Evolutionary conservation across 1,139 yeast species (phyloP), one percentile per base, ranked within the genome.

Genomic region (Scheffersomyces titani): DNA sequence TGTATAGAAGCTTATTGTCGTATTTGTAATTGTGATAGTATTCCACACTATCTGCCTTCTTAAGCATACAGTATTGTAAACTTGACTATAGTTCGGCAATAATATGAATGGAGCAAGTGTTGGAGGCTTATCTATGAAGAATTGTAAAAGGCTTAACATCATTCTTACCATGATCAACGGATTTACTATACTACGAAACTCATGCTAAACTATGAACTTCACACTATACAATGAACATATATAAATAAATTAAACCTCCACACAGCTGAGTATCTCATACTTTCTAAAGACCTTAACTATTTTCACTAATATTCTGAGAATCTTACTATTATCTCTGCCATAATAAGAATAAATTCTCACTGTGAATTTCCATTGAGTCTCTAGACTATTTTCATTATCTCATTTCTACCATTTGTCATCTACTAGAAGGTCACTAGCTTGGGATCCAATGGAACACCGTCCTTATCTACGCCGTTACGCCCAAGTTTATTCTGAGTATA

Each of bases 391-490:
- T 22, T 22, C 40, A 30, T 5, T 30, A 30, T 16, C 40, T 30
- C 11, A 11, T 30, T 9, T 30, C 16, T 30, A 9, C 40, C 40
- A 30, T 30, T 30, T 24, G 9, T 30, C 6, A 6, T 2, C n/a
- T 47, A 47, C 59, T 60, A 52, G 54, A 77, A 75, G 1, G 80
- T 75, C 2, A 77, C 82, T 6, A 78, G 67, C 55, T 70, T 73
- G 1, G 81, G 80, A 59, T 78, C 83, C 19, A 65, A 60, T 0
- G 83, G 83, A 21, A 76, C 57, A 6, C 83, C 83, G 57, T 72
- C 66, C 3, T 63, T 61, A 47, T 81, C 90, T 47, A 90, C 84
- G 16, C 80, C 82, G 68, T 89, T 83, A 19, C 74, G 69, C 3
- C 75, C 73, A 67, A 90, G 78, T 61, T 74, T 75, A 19, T 69